Evolutionary conservation across 257 asterid species (phyloP).

Genomic region (Coffea canephora): DNA sequence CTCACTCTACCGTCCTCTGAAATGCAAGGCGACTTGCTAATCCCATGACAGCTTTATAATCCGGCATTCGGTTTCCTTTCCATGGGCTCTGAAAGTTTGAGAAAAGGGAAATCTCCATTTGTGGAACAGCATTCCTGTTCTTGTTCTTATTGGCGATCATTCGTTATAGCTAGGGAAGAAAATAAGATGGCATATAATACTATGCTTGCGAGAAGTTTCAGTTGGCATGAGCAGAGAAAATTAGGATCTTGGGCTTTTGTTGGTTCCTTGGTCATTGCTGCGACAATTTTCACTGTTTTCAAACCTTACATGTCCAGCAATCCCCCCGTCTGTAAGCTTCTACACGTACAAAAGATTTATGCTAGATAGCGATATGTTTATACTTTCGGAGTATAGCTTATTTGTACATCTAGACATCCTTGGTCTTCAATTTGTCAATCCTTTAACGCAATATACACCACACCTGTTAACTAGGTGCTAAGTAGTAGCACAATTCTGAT

Average conservation of each 20-base stretch:
- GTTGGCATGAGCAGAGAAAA: conserved; percentile 34
- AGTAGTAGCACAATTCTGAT: not conserved
- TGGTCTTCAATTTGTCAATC: too few species aligned
- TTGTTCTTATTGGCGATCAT: not conserved
- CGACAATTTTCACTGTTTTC: conserved; percentile 28
- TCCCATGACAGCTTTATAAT: not conserved
- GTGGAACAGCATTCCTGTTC: not conserved
- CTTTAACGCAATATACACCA: too few species aligned
- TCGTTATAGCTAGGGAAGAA: not conserved
- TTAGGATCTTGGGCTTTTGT: conserved; percentile 36
- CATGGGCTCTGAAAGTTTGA: not conserved
- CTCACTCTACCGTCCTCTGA: not conserved
- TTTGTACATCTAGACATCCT: too few species aligned
- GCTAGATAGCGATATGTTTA: too few species aligned
- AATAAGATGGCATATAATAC: conserved; percentile 26
- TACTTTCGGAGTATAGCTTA: too few species aligned
- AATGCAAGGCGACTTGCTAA: too few species aligned
- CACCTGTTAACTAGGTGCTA: too few species aligned
- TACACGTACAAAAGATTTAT: too few species aligned
- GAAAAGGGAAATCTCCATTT: not conserved
- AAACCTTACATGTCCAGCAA: conserved; percentile 22
- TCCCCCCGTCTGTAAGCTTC: conserved; percentile 19
- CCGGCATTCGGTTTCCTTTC: not conserved
- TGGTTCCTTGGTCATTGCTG: conserved; percentile 36
- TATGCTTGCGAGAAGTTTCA: conserved; percentile 36